phyloP scores from a whole-genome alignment of 129 eudicot species.

The carrot (Daucus carota) region DNA sequence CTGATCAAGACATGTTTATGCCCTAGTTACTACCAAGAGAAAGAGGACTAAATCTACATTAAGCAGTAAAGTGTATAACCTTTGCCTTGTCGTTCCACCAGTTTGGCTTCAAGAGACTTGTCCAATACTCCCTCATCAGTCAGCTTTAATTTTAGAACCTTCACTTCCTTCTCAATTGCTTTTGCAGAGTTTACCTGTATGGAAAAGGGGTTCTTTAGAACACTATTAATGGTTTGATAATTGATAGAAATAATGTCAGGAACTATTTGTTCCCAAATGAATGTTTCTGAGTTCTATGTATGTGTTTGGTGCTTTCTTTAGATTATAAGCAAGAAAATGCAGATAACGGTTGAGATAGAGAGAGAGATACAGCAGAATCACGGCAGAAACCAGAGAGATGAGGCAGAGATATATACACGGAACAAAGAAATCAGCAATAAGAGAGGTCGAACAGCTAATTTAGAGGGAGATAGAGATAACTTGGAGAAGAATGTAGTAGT shows the following conservation, averaged over 20 bases:
- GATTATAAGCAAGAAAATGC: too few relatives aligned
- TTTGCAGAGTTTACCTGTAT: conserved; percentile 61
- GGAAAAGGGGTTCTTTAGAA: conserved; percentile 7
- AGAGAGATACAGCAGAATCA: too few relatives aligned
- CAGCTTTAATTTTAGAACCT: conserved; percentile 53
- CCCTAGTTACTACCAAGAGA: neutral
- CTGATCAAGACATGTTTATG: conserved; percentile 21
- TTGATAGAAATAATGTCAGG: neutral
- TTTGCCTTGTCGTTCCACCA: conserved; percentile 70
- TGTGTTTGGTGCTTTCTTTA: too few relatives aligned
- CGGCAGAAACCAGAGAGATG: too few relatives aligned
- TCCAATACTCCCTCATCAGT: conserved; percentile 53
- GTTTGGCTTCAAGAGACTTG: conserved; percentile 75
- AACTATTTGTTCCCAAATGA: too few relatives aligned
- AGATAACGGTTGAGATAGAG: too few relatives aligned
- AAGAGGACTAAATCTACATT: neutral
- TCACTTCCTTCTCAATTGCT: conserved; percentile 75
- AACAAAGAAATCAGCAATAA: too few relatives aligned
- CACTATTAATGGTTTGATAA: neutral
- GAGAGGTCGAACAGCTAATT: too few relatives aligned
- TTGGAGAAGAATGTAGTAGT: too few relatives aligned
- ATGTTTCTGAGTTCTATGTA: too few relatives aligned
- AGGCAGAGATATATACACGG: too few relatives aligned
- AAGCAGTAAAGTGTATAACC: conserved; percentile 28
- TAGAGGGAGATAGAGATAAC: too few relatives aligned